phyloP scores from a whole-genome alignment of 257 asterid species.

The Misopates orontium region DNA sequence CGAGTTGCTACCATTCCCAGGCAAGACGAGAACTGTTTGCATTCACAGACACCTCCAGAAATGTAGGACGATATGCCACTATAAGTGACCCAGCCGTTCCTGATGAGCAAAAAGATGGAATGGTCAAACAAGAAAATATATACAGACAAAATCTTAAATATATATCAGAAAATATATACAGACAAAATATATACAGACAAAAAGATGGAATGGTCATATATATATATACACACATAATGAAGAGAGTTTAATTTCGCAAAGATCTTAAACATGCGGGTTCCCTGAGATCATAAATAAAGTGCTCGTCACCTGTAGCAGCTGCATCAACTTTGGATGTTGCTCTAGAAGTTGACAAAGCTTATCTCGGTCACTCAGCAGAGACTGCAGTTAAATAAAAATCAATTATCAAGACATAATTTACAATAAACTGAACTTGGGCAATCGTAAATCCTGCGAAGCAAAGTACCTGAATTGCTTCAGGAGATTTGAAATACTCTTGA shows the following conservation, averaged over 20 bases:
- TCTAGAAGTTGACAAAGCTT: constrained; percentile 93
- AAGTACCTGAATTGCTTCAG: constrained; percentile 71
- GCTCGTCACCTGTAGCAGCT: constrained; percentile 78
- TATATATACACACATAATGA: neutral
- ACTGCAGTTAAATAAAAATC: constrained; percentile 40
- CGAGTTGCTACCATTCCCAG: neutral
- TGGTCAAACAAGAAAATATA: constrained; percentile 3
- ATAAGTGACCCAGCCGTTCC: constrained; percentile 53
- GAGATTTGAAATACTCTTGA: constrained; percentile 62
- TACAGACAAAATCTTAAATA: neutral
- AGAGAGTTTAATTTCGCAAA: neutral
- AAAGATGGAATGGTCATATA: too few species aligned
- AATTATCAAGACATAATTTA: constrained; percentile 3
- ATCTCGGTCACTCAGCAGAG: constrained; percentile 85
- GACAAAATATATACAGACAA: neutral
- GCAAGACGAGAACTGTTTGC: neutral
- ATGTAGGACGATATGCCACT: constrained; percentile 13
- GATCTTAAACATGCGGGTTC: neutral
- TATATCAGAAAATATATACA: neutral
- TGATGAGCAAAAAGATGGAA: constrained; percentile 26
- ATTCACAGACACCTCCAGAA: neutral
- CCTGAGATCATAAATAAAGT: neutral
- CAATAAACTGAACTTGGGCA: neutral
- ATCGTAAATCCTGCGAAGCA: neutral
- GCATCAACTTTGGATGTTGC: constrained; percentile 95